Evolutionary conservation across 2,329 filamentous ascomycete species (phyloP).

Genomic region (Ophiostoma himal-ulmi): DNA sequence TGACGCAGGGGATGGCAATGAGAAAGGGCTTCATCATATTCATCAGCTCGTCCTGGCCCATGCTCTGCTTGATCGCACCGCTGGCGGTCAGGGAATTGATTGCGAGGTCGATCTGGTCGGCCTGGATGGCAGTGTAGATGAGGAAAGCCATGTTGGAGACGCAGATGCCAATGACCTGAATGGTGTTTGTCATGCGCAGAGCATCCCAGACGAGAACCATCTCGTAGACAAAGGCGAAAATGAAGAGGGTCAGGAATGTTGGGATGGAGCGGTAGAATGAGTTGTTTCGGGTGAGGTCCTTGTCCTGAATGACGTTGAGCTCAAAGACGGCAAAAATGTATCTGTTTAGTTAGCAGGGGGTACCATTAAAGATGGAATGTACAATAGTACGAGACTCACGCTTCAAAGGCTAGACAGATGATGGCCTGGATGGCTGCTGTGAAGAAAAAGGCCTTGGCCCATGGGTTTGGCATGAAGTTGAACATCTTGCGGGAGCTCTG

Average conservation of each 20-base stretch:
- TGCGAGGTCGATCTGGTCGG: constrained; percentile 79
- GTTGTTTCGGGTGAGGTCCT: constrained; percentile 41
- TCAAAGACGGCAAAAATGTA: constrained; percentile 91
- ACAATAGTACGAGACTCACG: constrained; percentile 50
- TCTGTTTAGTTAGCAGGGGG: constrained; percentile 40
- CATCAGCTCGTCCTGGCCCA: constrained; percentile 54
- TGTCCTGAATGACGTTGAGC: constrained; percentile 44
- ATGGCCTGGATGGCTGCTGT: constrained; percentile 70
- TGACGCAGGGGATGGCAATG: constrained; percentile 77
- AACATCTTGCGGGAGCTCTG: constrained; percentile 44
- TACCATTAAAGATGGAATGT: too few relatives aligned
- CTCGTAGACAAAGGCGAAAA: constrained; percentile 94
- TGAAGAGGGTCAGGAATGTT: constrained; percentile 92
- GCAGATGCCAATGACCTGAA: constrained; percentile 94
- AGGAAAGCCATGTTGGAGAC: constrained; percentile 86
- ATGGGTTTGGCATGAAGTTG: constrained; percentile 75
- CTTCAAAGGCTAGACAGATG: constrained; percentile 76
- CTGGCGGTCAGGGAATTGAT: constrained; percentile 54
- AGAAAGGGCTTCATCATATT: constrained; percentile 64
- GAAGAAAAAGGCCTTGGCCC: constrained; percentile 81
- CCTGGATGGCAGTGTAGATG: constrained; percentile 88
- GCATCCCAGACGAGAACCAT: constrained; percentile 89
- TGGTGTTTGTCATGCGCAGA: constrained; percentile 90
- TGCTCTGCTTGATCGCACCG: constrained; percentile 29
- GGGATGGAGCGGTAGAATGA: constrained; percentile 70